Percentiles rank a stretch among this genome's conserved stretches.
Conservation (phyloP, 371 early-diverging fungal genomes). For the Actinomortierella ambigua region DNA sequence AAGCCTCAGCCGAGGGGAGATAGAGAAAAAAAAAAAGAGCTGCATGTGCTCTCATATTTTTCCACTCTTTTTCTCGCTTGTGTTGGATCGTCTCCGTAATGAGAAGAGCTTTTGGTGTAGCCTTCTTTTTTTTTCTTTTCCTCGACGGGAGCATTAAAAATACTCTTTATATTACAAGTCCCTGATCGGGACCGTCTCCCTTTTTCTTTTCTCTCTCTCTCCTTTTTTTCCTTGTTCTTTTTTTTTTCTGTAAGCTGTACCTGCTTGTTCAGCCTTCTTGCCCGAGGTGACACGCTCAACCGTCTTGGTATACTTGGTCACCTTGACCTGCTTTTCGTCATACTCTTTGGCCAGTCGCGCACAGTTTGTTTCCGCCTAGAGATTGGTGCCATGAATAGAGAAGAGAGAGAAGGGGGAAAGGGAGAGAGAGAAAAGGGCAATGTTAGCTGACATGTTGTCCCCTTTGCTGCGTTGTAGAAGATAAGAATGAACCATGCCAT, state of each 20-base stretch:
- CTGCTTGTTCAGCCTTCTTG: conserved; percentile 46
- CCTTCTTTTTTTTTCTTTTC: too few relatives aligned
- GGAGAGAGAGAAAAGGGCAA: neutral
- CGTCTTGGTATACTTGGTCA: conserved; percentile 53
- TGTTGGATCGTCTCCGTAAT: too few relatives aligned
- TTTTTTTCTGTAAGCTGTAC: conserved; percentile 34
- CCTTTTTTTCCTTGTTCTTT: conserved; percentile 11
- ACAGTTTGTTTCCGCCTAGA: conserved; percentile 51
- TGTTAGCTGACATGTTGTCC: neutral
- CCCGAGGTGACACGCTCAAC: conserved; percentile 44
- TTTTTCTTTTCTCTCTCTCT: too few relatives aligned
- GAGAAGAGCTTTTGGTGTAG: too few relatives aligned
- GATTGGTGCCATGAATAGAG: too few relatives aligned
- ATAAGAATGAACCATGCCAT: neutral
- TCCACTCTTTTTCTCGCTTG: too few relatives aligned
- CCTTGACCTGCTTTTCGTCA: conserved; percentile 52
- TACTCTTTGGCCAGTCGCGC: conserved; percentile 52
- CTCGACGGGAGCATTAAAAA: too few relatives aligned
- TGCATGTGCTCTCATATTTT: too few relatives aligned
- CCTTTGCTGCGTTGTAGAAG: conserved; percentile 6
- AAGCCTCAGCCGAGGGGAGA: neutral
- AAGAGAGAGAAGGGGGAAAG: too few relatives aligned
- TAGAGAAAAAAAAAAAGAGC: too few relatives aligned
- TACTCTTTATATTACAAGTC: neutral
- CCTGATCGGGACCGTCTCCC: neutral